A percentile compares a stretch with the other conserved stretches of the same genome.
Evolutionary conservation across 2,329 filamentous ascomycete species (phyloP).

Genomic region (Apiospora aurea): DNA sequence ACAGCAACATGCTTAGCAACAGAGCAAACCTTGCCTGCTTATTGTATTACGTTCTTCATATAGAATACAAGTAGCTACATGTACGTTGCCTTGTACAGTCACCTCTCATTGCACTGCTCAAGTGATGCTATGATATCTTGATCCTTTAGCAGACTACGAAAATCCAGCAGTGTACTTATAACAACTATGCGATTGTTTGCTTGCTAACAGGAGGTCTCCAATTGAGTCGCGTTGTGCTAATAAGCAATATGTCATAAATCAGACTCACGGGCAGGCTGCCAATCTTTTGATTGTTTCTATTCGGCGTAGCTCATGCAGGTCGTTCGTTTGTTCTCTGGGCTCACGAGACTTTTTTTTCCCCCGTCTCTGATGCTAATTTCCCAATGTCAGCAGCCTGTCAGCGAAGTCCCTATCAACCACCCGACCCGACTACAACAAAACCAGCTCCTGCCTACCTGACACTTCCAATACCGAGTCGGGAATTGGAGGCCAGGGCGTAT

Average conservation of each 20-base stretch:
- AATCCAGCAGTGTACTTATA: background rate
- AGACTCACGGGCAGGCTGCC: background rate
- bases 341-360: background rate
- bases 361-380: background rate
- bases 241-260: background rate
- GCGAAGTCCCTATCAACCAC: background rate
- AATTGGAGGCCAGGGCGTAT: background rate
- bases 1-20: background rate
- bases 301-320: background rate
- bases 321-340: background rate
- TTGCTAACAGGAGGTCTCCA: background rate
- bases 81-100: background rate
- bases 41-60: background rate
- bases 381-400: constrained; percentile 11
- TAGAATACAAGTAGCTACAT: too few relatives aligned
- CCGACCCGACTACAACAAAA: background rate
- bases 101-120: background rate
- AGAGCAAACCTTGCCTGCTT: background rate
- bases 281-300: background rate
- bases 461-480: background rate
- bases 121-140: background rate
- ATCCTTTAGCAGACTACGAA: background rate
- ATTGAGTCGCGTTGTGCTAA: background rate
- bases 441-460: background rate
- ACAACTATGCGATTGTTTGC: background rate